Evolutionary conservation across 1,284 basidiomycete species (phyloP).

Genomic region (Naganishia sp.): DNA sequence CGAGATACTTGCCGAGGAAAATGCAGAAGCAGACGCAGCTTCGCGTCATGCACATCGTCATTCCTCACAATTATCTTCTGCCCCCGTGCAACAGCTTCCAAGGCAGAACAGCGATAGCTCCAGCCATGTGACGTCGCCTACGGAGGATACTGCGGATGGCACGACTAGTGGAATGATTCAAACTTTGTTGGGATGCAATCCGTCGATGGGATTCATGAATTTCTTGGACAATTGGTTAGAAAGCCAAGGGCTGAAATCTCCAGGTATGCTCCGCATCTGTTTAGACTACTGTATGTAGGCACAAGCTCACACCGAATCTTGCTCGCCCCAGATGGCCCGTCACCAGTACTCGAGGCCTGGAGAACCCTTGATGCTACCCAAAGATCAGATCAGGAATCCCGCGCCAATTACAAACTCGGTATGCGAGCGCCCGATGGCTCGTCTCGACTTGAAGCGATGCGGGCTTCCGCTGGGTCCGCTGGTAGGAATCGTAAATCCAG

Average conservation of each 20-base stretch:
- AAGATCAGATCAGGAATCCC: conserved; percentile 8
- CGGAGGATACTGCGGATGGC: background rate
- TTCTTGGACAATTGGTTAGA: conserved; percentile 24
- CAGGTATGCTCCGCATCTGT: background rate
- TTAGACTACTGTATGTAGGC: background rate
- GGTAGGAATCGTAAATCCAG: background rate
- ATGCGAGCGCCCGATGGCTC: background rate
- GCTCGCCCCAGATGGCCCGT: conserved; percentile 1
- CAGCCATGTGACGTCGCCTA: background rate
- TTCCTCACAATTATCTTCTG: background rate
- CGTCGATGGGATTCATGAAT: conserved; percentile 16
- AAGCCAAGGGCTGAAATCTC: conserved; percentile 9
- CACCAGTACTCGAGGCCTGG: conserved; percentile 12
- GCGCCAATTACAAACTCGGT: background rate
- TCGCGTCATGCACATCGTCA: background rate
- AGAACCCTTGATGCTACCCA: conserved; percentile 1
- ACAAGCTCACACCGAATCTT: background rate
- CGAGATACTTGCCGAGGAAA: background rate
- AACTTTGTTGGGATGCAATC: conserved; percentile 1
- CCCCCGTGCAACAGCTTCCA: background rate
- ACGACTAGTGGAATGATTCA: background rate
- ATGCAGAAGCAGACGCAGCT: background rate
- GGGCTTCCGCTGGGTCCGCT: background rate
- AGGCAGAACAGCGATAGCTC: background rate
- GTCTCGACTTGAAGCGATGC: background rate